phyloP scores from a whole-genome alignment of 352 stramenopile genomes.

The Phytophthora parvispora region DNA sequence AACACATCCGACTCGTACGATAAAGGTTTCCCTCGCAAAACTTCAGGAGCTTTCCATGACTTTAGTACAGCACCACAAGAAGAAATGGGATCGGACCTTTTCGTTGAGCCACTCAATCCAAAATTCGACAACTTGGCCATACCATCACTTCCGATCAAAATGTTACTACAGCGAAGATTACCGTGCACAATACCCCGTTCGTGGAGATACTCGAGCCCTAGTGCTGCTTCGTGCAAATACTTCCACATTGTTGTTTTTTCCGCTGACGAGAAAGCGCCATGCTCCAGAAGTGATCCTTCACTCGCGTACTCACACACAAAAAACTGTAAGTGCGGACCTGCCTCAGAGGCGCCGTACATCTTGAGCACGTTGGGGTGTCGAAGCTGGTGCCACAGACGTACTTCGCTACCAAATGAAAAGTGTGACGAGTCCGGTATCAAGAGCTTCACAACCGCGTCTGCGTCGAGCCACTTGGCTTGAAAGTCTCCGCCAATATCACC shows the following conservation, averaged over 20 bases:
- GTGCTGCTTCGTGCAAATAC: not conserved
- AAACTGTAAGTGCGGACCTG: not conserved
- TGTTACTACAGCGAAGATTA: not conserved
- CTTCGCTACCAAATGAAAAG: not conserved
- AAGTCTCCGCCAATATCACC: not conserved
- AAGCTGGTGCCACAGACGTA: not conserved
- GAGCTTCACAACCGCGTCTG: not conserved
- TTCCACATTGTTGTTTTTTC: not conserved
- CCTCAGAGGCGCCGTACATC: not conserved
- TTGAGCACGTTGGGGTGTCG: not conserved
- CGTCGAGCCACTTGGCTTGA: not conserved
- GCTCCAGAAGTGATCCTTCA: not conserved
- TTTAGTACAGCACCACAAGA: not conserved
- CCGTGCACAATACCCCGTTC: not conserved
- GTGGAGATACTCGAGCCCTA: not conserved
- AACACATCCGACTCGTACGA: constrained; percentile 24
- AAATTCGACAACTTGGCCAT: constrained; percentile 20
- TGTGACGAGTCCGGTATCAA: not conserved
- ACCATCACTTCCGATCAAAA: not conserved
- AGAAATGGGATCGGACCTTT: not conserved
- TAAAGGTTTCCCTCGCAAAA: not conserved
- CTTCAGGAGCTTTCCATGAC: constrained; percentile 24
- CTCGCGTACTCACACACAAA: not conserved
- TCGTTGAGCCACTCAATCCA: constrained; percentile 19
- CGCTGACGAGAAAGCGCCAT: not conserved